Evolutionary conservation across 805 yeast species (phyloP).

Genomic region (Saturnispora ahearnii): DNA sequence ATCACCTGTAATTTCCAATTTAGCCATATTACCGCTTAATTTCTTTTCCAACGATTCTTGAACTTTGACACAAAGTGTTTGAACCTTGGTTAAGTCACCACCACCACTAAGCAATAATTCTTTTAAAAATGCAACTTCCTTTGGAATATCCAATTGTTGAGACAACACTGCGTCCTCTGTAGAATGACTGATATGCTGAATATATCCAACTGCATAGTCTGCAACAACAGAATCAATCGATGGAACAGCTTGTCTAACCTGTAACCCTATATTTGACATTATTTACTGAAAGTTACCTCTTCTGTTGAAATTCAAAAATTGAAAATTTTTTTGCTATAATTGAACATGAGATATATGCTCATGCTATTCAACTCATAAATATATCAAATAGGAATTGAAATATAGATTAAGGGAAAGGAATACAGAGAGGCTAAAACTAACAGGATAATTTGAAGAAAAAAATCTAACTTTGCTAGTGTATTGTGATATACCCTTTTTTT

Average conservation of each 20-base stretch:
- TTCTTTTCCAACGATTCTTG: constrained; percentile 42
- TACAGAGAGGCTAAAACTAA: too few species aligned
- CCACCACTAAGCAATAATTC: constrained; percentile 74
- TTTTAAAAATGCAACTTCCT: constrained; percentile 61
- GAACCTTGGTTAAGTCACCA: constrained; percentile 52
- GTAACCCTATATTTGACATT: constrained; percentile 33
- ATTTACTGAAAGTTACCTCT: neutral
- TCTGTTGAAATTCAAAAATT: neutral
- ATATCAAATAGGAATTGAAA: too few species aligned
- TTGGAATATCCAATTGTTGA: constrained; percentile 54
- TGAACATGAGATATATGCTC: neutral
- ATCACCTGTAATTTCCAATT: constrained; percentile 71
- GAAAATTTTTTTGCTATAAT: neutral
- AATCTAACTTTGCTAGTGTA: too few species aligned
- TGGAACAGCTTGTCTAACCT: constrained; percentile 81
- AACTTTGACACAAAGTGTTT: constrained; percentile 37
- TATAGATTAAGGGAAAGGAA: too few species aligned
- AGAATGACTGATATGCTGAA: constrained; percentile 66
- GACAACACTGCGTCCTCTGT: constrained; percentile 80
- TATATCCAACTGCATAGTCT: constrained; percentile 88
- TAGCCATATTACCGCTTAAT: constrained; percentile 59
- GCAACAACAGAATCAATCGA: constrained; percentile 77
- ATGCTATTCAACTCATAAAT: neutral
- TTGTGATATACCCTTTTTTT: too few species aligned
- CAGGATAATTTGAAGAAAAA: too few species aligned